Evolutionary conservation across 176 grass and related monocot genomes (phyloP).

Genomic region (sorghum (Sorghum bicolor)): Sorghum_bicolor_NCBIv3 NC_012877.2:62510001-62510500

Average conservation of each 20-base stretch:
- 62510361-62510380: constrained; percentile 45
- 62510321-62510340: constrained; percentile 30
- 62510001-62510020: too few relatives aligned
- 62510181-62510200: background rate
- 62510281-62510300: background rate
- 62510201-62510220: background rate
- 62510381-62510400: constrained; percentile 60
- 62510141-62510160: background rate
- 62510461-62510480: constrained; percentile 45
- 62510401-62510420: constrained; percentile 58
- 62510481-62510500: constrained; percentile 63
- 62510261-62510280: background rate
- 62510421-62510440: constrained; percentile 29
- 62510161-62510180: background rate
- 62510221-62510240: background rate
- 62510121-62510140: background rate
- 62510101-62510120: too few relatives aligned
- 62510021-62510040: too few relatives aligned
- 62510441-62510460: constrained; percentile 27
- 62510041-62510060: too few relatives aligned
- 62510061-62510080: too few relatives aligned
- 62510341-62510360: constrained; percentile 14
- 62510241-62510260: background rate
- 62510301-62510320: constrained; percentile 33
- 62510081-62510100: background rate